Conservation (phyloP, 805 yeast genomes). For the Ogataea henricii region DNA sequence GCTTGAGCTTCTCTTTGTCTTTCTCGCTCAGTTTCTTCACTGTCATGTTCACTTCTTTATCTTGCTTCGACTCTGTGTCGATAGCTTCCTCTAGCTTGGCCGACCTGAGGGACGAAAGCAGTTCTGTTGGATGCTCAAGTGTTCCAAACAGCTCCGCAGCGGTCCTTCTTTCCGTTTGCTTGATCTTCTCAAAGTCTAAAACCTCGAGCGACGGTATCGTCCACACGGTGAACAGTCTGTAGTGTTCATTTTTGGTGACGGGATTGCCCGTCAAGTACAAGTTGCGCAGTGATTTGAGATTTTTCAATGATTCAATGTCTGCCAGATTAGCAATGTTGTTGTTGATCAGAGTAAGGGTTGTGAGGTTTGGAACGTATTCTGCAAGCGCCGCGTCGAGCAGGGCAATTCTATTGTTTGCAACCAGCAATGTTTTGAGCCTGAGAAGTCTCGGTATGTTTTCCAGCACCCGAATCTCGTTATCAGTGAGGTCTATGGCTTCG, state of each 20-base stretch:
- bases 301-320: conserved; percentile 42
- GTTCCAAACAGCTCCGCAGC: conserved; percentile 49
- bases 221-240: conserved; percentile 62
- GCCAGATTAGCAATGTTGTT: conserved; percentile 49
- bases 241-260: conserved; percentile 49
- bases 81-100: conserved; percentile 7
- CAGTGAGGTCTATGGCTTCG: conserved; percentile 70
- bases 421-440: conserved; percentile 53
- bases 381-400: conserved; percentile 39
- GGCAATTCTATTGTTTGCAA: conserved; percentile 63
- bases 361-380: conserved; percentile 46
- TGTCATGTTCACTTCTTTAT: conserved; percentile 19
- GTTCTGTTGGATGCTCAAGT: conserved; percentile 29
- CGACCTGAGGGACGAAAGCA: conserved; percentile 33
- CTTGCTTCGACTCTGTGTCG: conserved; percentile 12
- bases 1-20: conserved; percentile 52
- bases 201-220: conserved; percentile 61
- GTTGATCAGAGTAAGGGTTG: conserved; percentile 51
- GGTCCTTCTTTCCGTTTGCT: conserved; percentile 49
- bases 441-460: conserved; percentile 47
- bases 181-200: conserved; percentile 69
- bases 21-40: conserved; percentile 53
- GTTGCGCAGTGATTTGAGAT: conserved; percentile 42
- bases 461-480: conserved; percentile 65
- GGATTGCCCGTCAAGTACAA: conserved; percentile 63